phyloP scores from a whole-genome alignment of 2,329 filamentous ascomycete species.

The Fusarium nygamai region DNA sequence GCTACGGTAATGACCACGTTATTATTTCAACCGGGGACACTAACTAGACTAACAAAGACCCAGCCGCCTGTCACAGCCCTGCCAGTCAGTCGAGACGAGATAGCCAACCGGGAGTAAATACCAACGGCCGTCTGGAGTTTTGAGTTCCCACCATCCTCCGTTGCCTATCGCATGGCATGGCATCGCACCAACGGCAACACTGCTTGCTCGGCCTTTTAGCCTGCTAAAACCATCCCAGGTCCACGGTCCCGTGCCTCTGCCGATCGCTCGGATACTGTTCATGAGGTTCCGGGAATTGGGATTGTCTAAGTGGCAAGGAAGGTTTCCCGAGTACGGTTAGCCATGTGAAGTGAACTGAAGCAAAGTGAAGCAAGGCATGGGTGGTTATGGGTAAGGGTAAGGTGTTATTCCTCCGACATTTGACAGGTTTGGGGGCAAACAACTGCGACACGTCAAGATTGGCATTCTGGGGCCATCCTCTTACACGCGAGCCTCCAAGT shows the following conservation, averaged over 20 bases:
- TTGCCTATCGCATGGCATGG: neutral
- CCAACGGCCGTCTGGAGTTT: constrained; percentile 19
- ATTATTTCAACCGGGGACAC: constrained; percentile 20
- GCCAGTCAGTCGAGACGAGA: constrained; percentile 4
- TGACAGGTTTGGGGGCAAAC: constrained; percentile 30
- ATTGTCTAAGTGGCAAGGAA: constrained; percentile 27
- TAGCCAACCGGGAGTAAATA: constrained; percentile 29
- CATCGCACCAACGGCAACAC: neutral
- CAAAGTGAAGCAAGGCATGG: neutral
- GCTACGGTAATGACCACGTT: constrained; percentile 24
- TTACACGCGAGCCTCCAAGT: constrained; percentile 17
- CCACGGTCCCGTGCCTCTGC: constrained; percentile 39
- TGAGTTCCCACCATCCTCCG: constrained; percentile 29
- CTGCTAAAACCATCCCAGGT: constrained; percentile 17
- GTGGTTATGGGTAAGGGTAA: constrained; percentile 1
- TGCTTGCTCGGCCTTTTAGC: neutral
- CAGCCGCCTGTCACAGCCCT: constrained; percentile 37
- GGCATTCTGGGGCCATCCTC: constrained; percentile 9
- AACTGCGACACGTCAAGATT: constrained; percentile 25
- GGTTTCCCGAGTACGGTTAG: constrained; percentile 25
- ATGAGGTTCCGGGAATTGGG: constrained; percentile 32
- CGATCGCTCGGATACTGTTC: constrained; percentile 41
- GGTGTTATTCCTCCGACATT: constrained; percentile 25
- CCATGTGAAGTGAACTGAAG: neutral
- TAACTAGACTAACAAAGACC: constrained; percentile 11